phyloP scores from a whole-genome alignment of 2,329 filamentous ascomycete species.

The Alternaria conjuncta region DNA sequence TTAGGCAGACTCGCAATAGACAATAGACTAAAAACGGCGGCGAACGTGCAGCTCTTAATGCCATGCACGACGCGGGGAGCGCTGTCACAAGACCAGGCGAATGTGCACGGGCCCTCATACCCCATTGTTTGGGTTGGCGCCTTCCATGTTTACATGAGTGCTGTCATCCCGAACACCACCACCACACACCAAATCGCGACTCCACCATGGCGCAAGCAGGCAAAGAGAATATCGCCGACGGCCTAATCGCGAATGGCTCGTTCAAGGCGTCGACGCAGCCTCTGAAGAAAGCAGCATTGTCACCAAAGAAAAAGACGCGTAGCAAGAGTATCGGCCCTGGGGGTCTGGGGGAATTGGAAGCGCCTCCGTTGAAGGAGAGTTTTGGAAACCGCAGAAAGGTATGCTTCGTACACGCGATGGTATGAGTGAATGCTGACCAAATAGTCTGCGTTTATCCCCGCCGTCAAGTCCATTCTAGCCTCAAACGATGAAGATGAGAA shows the following conservation, averaged over 20 bases:
- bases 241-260: constrained; percentile 39
- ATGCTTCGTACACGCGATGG: constrained; percentile 35
- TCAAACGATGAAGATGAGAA: constrained; percentile 63
- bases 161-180: constrained; percentile 6
- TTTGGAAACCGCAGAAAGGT: constrained; percentile 83
- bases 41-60: neutral
- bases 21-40: neutral
- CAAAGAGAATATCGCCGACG: constrained; percentile 72
- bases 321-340: constrained; percentile 97
- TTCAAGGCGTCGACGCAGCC: constrained; percentile 36
- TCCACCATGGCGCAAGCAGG: constrained; percentile 50
- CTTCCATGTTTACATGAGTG: constrained; percentile 16
- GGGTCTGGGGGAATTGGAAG: constrained; percentile 86
- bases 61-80: neutral
- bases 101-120: constrained; percentile 1
- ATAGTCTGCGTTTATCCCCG: constrained; percentile 56
- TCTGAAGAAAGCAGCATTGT: constrained; percentile 23
- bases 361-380: constrained; percentile 73
- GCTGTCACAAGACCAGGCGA: constrained; percentile 10
- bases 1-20: neutral
- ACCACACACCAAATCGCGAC: constrained; percentile 10
- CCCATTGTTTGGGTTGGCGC: constrained; percentile 19
- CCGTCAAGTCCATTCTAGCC: constrained; percentile 63
- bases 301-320: constrained; percentile 58
- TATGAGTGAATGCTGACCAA: constrained; percentile 20